Conservation (phyloP, 2,329 filamentous ascomycete genomes). For the Hypoxylon sp. region DNA sequence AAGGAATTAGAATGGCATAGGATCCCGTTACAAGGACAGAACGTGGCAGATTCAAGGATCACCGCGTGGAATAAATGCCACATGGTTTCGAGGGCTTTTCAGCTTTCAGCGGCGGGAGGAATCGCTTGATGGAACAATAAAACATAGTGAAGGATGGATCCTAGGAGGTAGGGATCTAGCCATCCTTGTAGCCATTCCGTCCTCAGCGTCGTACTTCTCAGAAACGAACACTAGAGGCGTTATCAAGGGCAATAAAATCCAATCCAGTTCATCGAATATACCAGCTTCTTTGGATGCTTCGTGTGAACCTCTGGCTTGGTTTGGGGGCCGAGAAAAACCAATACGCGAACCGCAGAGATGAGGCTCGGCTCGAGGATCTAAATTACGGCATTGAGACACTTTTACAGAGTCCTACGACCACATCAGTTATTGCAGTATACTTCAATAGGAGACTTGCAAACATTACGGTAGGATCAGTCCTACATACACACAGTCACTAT, state of each 20-base stretch:
- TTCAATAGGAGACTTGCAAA: not conserved
- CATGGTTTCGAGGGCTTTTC: conserved; percentile 10
- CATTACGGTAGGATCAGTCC: not conserved
- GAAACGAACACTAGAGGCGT: not conserved
- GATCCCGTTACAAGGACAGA: conserved; percentile 6
- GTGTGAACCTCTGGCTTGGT: not conserved
- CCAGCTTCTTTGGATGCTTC: not conserved
- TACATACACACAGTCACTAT: not conserved
- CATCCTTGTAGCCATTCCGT: not conserved
- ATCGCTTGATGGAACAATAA: conserved; percentile 4
- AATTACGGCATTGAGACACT: conserved; percentile 1
- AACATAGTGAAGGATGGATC: conserved; percentile 2
- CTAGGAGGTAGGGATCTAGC: not conserved
- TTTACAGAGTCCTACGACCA: not conserved
- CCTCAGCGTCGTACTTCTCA: not conserved
- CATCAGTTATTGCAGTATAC: not conserved
- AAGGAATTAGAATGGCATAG: not conserved
- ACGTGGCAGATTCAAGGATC: conserved; percentile 5
- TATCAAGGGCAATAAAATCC: not conserved
- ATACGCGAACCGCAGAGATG: not conserved
- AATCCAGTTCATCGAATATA: not conserved
- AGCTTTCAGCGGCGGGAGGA: conserved; percentile 1
- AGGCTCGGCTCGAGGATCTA: not conserved
- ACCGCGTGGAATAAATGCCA: conserved; percentile 9
- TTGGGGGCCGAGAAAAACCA: not conserved